Conservation (phyloP, 164 flowering plant species). For the Annona squamosa region DNA sequence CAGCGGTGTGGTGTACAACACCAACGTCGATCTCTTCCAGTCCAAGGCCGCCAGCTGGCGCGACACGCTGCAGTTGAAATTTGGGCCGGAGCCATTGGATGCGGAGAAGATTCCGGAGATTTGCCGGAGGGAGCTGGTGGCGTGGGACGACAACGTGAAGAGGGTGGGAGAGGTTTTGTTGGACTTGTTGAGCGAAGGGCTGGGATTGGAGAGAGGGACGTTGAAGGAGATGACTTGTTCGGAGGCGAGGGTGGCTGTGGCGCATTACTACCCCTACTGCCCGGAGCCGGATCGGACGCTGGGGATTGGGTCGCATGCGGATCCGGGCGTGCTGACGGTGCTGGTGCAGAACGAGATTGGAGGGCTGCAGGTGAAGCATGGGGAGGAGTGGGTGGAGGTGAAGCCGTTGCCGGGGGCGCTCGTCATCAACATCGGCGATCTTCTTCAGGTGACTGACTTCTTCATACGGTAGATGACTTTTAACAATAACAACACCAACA, state of each 20-base stretch:
- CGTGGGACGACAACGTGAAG: constrained; percentile 29
- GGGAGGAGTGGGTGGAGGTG: constrained; percentile 51
- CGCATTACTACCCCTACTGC: constrained; percentile 62
- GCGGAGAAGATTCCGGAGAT: constrained; percentile 11
- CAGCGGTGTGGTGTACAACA: constrained; percentile 9
- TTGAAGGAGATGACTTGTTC: constrained; percentile 34
- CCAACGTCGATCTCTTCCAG: constrained; percentile 18
- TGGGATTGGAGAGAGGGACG: constrained; percentile 37
- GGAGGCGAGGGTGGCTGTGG: constrained; percentile 36
- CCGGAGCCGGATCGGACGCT: constrained; percentile 67
- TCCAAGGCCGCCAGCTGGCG: constrained; percentile 28
- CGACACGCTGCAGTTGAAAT: constrained; percentile 17
- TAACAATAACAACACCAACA: too few species aligned
- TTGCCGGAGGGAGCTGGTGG: constrained; percentile 30
- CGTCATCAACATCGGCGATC: constrained; percentile 53
- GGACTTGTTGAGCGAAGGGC: constrained; percentile 47
- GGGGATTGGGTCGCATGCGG: constrained; percentile 53
- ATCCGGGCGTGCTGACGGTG: constrained; percentile 55
- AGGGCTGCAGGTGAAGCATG: constrained; percentile 55
- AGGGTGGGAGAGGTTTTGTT: constrained; percentile 34
- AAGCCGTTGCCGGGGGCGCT: constrained; percentile 53
- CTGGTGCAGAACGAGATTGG: constrained; percentile 48
- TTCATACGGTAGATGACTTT: neutral
- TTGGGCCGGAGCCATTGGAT: constrained; percentile 9
- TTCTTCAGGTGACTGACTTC: constrained; percentile 42